Conservation (phyloP, 345 rosid genomes). For the Dovyalis caffra region DNA sequence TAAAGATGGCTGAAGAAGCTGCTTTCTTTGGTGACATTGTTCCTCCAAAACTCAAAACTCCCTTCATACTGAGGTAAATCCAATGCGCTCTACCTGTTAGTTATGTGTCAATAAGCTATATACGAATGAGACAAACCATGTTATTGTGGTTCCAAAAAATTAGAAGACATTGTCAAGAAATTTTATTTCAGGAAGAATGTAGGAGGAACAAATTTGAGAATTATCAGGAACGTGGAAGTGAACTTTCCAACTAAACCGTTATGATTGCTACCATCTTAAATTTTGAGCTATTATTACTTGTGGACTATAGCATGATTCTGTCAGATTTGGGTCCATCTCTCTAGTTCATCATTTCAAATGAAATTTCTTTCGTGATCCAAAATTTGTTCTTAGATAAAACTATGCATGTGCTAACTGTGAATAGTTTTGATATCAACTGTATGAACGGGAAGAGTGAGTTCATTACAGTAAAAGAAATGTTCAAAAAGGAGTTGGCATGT, state of each 20-base stretch:
- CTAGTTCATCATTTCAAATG: neutral
- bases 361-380: neutral
- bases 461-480: too few species aligned
- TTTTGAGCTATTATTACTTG: neutral
- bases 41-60: slow-evolving; percentile 60
- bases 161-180: neutral
- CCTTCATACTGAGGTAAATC: slow-evolving; percentile 61
- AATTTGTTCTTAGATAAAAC: neutral
- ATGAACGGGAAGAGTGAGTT: too few species aligned
- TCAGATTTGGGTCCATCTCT: neutral
- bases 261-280: neutral
- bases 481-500: too few species aligned
- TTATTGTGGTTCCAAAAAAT: neutral
- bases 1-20: slow-evolving; percentile 88
- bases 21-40: slow-evolving; percentile 71
- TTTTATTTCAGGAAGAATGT: neutral
- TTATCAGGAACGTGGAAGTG: neutral
- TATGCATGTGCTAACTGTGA: neutral
- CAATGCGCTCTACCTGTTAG: too few species aligned
- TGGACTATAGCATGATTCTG: neutral
- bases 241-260: neutral
- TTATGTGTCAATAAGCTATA: too few species aligned
- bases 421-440: too few species aligned
- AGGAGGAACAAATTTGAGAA: neutral
- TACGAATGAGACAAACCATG: too few species aligned